Evolutionary conservation across 306 rosid species (phyloP).

Genomic region (Cicer pinnatifidum): DNA sequence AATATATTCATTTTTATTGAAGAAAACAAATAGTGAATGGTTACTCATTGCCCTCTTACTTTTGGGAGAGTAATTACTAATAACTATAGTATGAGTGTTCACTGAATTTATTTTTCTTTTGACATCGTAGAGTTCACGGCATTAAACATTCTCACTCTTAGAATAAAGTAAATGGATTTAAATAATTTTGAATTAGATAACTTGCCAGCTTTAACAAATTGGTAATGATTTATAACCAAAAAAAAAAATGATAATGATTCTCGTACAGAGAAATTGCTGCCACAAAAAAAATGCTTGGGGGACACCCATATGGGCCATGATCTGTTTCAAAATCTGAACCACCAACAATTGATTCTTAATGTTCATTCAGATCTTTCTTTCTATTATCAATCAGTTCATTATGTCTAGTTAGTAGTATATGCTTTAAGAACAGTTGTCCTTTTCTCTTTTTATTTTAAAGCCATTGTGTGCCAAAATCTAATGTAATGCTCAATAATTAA

Average conservation of each 20-base stretch:
- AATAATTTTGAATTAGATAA: neutral
- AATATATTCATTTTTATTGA: too few relatives aligned
- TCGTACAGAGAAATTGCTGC: neutral
- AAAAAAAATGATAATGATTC: neutral
- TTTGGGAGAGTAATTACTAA: too few relatives aligned
- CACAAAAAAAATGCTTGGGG: neutral
- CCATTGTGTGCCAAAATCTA: neutral
- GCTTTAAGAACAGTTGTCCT: neutral
- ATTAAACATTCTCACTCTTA: neutral
- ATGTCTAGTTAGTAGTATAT: neutral
- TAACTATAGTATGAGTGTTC: too few relatives aligned
- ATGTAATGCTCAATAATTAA: neutral
- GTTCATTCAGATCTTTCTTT: neutral
- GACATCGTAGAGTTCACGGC: too few relatives aligned
- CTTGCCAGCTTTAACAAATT: constrained; percentile 4
- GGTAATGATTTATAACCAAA: too few relatives aligned
- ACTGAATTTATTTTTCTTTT: too few relatives aligned
- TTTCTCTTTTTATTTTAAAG: neutral
- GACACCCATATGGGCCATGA: neutral
- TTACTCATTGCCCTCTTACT: too few relatives aligned
- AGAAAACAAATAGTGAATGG: too few relatives aligned
- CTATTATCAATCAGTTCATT: too few relatives aligned
- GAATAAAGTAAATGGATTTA: neutral
- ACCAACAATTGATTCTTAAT: constrained; percentile 1
- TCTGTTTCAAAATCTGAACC: neutral